Evolutionary conservation across 164 flowering plant species (phyloP).

Genomic region (Platanus orientalis): DNA sequence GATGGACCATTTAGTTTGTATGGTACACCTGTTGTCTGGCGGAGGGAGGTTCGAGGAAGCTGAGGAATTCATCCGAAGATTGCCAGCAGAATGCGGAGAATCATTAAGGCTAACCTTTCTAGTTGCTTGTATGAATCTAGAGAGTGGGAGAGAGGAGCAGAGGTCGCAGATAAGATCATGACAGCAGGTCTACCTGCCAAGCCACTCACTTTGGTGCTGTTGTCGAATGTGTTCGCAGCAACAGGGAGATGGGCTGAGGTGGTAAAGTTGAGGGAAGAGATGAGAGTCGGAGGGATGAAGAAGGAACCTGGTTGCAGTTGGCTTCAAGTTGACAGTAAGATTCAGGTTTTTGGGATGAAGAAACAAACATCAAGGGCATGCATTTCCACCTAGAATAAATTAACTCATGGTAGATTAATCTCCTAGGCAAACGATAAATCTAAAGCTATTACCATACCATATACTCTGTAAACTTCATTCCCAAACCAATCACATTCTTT

Average conservation of each 20-base stretch:
- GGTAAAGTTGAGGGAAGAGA: conserved; percentile 9
- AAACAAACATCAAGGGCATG: background rate
- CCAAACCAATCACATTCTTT: no score
- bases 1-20: conserved; percentile 16
- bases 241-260: conserved; percentile 22
- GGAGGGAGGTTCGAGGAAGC: conserved; percentile 21
- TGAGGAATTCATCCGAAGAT: conserved; percentile 15
- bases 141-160: conserved; percentile 13
- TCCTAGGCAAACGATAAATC: no score
- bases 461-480: no score
- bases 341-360: conserved; percentile 6
- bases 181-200: conserved; percentile 3
- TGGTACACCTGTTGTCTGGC: conserved; percentile 21
- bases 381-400: no score
- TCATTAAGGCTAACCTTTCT: conserved; percentile 20
- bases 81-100: conserved; percentile 2
- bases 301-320: conserved; percentile 30
- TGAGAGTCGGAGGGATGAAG: conserved; percentile 14
- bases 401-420: no score
- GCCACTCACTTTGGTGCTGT: conserved; percentile 7
- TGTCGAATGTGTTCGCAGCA: conserved; percentile 20
- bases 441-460: no score
- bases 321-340: conserved; percentile 16
- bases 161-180: conserved; percentile 16
- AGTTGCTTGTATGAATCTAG: conserved; percentile 21